Evolutionary conservation across 2,329 filamentous ascomycete genomes (phyloP), one percentile per base, ranked within the genome.

Genomic region (Fusarium sororula): DNA sequence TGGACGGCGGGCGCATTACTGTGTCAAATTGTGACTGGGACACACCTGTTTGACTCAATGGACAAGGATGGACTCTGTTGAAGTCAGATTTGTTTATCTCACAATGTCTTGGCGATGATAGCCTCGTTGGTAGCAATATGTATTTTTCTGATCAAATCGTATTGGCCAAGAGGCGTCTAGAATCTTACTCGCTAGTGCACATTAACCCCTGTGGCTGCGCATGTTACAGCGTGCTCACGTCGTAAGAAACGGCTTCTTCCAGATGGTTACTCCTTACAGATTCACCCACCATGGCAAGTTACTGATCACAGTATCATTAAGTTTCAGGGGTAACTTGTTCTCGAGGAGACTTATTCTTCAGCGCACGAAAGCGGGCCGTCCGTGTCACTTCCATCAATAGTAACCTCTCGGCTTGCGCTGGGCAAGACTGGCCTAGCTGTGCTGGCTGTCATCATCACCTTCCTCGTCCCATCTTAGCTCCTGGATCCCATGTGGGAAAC

Each of bases 301-400:
- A 57, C 48, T 72, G 66, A 55, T 55, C 37, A 63, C 44, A 44
- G 56, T 60, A 55, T 53, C 39, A 58, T 41, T 47, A 57, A 51
- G 60, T 63, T 56, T 72, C 72, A 74, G 68, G 72, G 63, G 63
- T 75, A 74, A 44, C 42, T 69, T 47, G 22, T 45, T 18, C 44
- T 53, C 39, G 45, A 66, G 48, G 53, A 44, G 72, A 75, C 72
- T 59, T 73, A 41, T 24, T 13, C 13, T 55, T 47, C 37, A 42
- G 56, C 38, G 39, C 41, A 26, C 26, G 38, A 47, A 38, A 58
- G 72, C 55, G 68, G 63, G 39, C 39, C 56, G 26, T 35, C 44
- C 13, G 32, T 72, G 71, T 74, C 59, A 58, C 72, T 69, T 54
- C 50, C 57, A 60, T 72, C 44, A 65, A 72, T 48, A 41, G 60